These are phyloP conservation scores for Epicoccum nigrum DNA, from an alignment of 2,329 filamentous ascomycete species.

Conservation along the genomic window DNA sequence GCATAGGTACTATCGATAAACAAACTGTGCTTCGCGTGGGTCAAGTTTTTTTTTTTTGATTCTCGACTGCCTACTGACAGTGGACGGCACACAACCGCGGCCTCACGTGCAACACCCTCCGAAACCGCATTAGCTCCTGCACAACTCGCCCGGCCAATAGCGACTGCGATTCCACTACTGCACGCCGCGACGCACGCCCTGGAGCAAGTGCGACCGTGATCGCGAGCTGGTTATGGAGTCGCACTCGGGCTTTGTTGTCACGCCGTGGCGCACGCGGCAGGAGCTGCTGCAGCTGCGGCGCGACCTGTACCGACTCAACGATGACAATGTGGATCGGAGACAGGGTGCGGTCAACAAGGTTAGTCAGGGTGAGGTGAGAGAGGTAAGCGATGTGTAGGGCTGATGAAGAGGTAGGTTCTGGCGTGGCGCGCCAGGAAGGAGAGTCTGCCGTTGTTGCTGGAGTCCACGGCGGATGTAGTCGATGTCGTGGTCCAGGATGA, in stretches of 20 bases:
- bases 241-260: conserved; percentile 64
- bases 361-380: conserved; percentile 12
- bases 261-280: conserved; percentile 70
- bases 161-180: conserved; percentile 2
- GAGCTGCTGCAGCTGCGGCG: conserved; percentile 71
- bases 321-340: conserved; percentile 33
- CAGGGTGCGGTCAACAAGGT: conserved; percentile 50
- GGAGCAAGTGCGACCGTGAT: background rate
- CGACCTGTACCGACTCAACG: conserved; percentile 63
- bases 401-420: conserved; percentile 37
- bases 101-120: conserved; percentile 3
- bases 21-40: background rate
- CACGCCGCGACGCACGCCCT: background rate
- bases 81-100: background rate
- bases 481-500: conserved; percentile 72
- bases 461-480: conserved; percentile 76
- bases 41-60: no score
- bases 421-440: conserved; percentile 41
- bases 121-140: background rate
- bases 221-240: conserved; percentile 21
- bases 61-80: background rate
- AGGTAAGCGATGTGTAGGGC: conserved; percentile 9
- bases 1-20: background rate
- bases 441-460: conserved; percentile 74
- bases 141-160: conserved; percentile 8